Evolutionary conservation across 768 basidiomycete genomes (phyloP).

Genomic region (Chalciporus pseudorubinellus): DNA sequence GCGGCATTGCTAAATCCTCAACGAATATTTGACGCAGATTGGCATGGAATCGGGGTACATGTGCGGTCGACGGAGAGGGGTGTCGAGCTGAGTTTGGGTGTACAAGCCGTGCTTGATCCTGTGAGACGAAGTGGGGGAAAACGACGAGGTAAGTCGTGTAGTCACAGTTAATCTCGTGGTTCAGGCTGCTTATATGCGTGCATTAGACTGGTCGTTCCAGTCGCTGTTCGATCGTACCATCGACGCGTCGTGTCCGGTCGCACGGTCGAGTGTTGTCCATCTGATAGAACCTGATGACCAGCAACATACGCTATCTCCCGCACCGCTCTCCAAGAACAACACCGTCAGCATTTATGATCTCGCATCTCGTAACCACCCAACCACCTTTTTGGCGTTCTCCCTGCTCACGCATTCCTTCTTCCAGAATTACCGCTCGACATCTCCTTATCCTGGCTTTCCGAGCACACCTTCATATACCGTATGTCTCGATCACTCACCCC

Average conservation of each 20-base stretch:
- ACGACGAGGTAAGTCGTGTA: conserved; percentile 49
- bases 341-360: conserved; percentile 49
- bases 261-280: conserved; percentile 52
- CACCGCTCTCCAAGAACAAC: conserved; percentile 39
- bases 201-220: conserved; percentile 69
- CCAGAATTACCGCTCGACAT: conserved; percentile 48
- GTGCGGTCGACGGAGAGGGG: conserved; percentile 60
- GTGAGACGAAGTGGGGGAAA: conserved; percentile 50
- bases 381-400: neutral
- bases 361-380: conserved; percentile 36
- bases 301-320: conserved; percentile 50
- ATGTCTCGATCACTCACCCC: conserved; percentile 19
- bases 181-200: conserved; percentile 7
- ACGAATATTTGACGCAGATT: conserved; percentile 82
- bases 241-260: conserved; percentile 66
- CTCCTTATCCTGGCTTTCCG: conserved; percentile 52
- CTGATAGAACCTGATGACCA: conserved; percentile 46
- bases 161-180: neutral
- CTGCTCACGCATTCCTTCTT: neutral
- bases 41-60: conserved; percentile 86
- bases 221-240: conserved; percentile 68
- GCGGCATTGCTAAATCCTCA: conserved; percentile 83
- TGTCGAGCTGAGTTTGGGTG: conserved; percentile 63
- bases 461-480: conserved; percentile 59
- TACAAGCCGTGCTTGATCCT: conserved; percentile 80